Conservation (phyloP, 331 rosid species). For the Cydonia oblonga region DNA sequence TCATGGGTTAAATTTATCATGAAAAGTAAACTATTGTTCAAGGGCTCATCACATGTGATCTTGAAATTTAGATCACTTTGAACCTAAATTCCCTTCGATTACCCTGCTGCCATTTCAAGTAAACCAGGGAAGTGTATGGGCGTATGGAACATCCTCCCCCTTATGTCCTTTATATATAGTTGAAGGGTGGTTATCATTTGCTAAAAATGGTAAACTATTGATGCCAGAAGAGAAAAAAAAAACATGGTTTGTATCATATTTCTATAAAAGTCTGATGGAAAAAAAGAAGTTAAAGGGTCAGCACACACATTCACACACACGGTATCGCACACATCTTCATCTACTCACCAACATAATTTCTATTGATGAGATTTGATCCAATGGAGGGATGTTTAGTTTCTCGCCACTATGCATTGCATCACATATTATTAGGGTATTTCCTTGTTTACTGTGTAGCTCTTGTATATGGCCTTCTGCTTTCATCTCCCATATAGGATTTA, state of each 20-base stretch:
- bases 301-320: background rate
- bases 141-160: background rate
- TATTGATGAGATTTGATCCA: background rate
- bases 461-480: no score
- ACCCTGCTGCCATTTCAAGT: background rate
- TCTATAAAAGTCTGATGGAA: background rate
- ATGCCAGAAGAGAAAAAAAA: background rate
- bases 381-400: background rate
- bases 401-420: background rate
- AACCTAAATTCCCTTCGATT: background rate
- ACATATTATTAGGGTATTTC: background rate
- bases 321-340: no score
- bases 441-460: no score
- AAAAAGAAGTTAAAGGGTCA: background rate
- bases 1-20: background rate
- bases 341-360: background rate
- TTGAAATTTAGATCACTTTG: background rate
- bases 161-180: background rate
- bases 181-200: background rate
- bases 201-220: background rate
- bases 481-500: no score
- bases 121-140: background rate
- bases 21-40: background rate
- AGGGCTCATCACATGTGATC: background rate
- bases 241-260: background rate